phyloP scores from a whole-genome alignment of 2,329 filamentous ascomycete species.

The Phialophora expanda region DNA sequence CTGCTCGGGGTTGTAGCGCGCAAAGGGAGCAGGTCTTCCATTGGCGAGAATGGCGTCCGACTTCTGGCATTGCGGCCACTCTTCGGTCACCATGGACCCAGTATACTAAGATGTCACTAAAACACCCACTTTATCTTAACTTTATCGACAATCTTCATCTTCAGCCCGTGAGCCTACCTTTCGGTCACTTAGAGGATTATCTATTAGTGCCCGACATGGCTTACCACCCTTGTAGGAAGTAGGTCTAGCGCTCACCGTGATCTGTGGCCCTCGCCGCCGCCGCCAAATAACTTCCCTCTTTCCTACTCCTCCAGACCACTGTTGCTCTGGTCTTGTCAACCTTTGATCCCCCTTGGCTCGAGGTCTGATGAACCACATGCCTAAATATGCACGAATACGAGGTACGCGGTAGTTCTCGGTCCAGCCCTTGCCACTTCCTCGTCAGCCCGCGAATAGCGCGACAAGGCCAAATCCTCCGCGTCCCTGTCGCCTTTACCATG shows the following conservation, averaged over 20 bases:
- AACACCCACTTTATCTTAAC: neutral
- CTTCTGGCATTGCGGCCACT: too few relatives aligned
- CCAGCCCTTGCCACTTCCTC: conserved; percentile 10
- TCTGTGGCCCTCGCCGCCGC: neutral
- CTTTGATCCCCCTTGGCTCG: neutral
- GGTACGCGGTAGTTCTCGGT: neutral
- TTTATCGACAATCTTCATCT: conserved; percentile 1
- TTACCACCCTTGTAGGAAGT: neutral
- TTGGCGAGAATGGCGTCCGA: too few relatives aligned
- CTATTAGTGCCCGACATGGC: neutral
- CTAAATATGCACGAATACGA: neutral
- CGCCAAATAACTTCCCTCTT: neutral
- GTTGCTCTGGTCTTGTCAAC: neutral
- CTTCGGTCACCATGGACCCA: neutral
- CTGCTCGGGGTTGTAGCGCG: too few relatives aligned
- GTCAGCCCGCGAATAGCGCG: conserved; percentile 5
- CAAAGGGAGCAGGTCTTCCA: too few relatives aligned
- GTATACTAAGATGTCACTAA: neutral
- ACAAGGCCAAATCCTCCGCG: conserved; percentile 15
- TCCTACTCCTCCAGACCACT: neutral
- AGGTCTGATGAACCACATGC: neutral
- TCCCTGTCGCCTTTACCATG: conserved; percentile 4
- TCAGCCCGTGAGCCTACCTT: neutral
- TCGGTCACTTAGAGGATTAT: neutral
- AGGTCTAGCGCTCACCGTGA: neutral